Evolutionary conservation across 1,139 yeast species (phyloP), one percentile per base, ranked within the genome.

Genomic region (Saccharomyces hybrid): DNA sequence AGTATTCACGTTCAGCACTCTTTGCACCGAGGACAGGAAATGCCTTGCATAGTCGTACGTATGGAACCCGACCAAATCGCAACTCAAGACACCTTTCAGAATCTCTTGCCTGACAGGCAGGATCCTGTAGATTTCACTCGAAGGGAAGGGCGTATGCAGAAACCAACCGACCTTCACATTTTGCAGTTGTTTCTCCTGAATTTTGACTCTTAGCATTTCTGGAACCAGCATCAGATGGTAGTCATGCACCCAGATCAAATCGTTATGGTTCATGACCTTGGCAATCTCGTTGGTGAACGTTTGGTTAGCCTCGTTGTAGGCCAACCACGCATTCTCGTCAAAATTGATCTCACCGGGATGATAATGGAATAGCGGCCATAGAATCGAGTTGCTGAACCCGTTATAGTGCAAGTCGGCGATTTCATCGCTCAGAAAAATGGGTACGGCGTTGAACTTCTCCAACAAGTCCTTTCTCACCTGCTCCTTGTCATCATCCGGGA

Each of bases 311-410:
- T 90, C 95, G 56, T 90, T 88, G 70, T 95, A 95, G 1, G 98
- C 98, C 51, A 93, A 93, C 99, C 99, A 95, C 3, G 97, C 97
- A 59, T 83, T 83, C 70, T 95, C 99, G 70, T 95, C 99, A 68
- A 95, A 95, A 69, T 88, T 90, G 88, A 95, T 95, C 73, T 95
- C 99, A 58, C 99, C 99, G 0, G 99, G 99, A 69, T 95, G 99
- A 72, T 95, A 95, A 71, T 95, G 99, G 75, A 95, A 95, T 58
- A 95, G 74, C 1, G 99, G 99, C 99, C 99, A 95, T 60, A 95
- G 75, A 59, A 95, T 95, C 34, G 84, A 79, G 72, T 93, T 95
- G 57, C 91, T 83, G 71, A 95, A 95, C 49, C 99, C 99, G 70
- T 95, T 95, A 73, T 95, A 95, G 73, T 93, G 98, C 63, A 93